phyloP scores from a whole-genome alignment of 768 basidiomycete species.

The Collybia nuda region DNA sequence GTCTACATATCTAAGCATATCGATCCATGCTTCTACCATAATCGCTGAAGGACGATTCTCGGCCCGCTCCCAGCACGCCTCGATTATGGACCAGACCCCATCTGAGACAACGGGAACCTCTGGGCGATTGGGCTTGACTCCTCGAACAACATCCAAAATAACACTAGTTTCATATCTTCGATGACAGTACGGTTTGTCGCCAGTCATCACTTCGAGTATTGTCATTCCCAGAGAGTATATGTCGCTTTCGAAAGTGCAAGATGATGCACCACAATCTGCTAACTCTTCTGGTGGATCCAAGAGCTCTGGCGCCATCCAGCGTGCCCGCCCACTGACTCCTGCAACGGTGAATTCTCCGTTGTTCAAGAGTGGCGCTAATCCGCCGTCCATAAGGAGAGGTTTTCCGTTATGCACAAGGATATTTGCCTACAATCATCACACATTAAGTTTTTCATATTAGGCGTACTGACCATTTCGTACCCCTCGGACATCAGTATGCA shows the following conservation, averaged over 20 bases:
- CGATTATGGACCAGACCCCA: constrained; percentile 6
- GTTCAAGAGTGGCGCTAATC: background rate
- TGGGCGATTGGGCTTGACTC: constrained; percentile 1
- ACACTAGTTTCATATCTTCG: constrained; percentile 6
- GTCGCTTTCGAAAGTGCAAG: constrained; percentile 1
- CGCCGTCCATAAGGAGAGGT: constrained; percentile 5
- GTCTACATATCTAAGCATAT: too few species aligned
- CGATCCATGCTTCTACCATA: constrained; percentile 1
- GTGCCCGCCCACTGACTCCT: constrained; percentile 1
- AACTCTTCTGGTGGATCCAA: constrained; percentile 3
- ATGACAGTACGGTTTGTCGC: constrained; percentile 2
- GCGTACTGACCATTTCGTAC: background rate
- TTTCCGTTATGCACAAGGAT: constrained; percentile 5
- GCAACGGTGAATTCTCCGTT: constrained; percentile 3
- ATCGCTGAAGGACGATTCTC: background rate
- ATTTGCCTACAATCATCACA: background rate
- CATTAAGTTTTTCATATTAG: too few species aligned
- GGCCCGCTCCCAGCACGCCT: constrained; percentile 5
- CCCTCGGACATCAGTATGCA: constrained; percentile 8
- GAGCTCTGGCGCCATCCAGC: constrained; percentile 11
- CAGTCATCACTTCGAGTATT: constrained; percentile 10
- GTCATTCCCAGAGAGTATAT: constrained; percentile 11
- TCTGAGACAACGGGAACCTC: background rate
- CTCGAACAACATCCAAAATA: constrained; percentile 4
- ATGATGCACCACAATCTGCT: background rate